These are phyloP conservation scores for Biscogniauxia mediterranea DNA, from an alignment of 2,329 filamentous ascomycete species.

Conservation along the genomic window DNA sequence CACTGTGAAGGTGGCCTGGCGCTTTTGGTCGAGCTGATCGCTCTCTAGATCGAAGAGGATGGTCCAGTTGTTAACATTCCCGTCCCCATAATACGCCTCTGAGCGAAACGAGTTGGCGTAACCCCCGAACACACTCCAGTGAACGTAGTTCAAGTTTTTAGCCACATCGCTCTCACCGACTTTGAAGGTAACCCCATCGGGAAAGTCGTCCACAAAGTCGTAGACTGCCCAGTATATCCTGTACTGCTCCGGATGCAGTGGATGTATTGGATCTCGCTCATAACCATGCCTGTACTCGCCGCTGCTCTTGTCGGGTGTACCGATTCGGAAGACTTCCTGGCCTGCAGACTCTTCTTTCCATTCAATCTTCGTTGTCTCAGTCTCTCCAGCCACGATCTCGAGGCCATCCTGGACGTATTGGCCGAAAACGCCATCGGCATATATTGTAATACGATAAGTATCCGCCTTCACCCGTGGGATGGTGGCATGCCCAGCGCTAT, in stretches of 20 bases:
- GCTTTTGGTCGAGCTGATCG: conserved; percentile 40
- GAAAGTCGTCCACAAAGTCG: conserved; percentile 60
- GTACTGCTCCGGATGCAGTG: conserved; percentile 48
- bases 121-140: conserved; percentile 63
- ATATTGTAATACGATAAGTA: conserved; percentile 61
- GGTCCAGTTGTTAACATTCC: conserved; percentile 59
- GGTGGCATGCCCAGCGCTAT: conserved; percentile 43
- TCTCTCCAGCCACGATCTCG: conserved; percentile 40
- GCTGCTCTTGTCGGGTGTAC: conserved; percentile 58
- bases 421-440: conserved; percentile 61
- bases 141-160: conserved; percentile 60
- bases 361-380: conserved; percentile 37
- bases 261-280: conserved; percentile 37
- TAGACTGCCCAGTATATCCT: conserved; percentile 60
- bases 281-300: conserved; percentile 61
- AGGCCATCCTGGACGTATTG: conserved; percentile 54
- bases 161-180: conserved; percentile 51
- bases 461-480: conserved; percentile 57
- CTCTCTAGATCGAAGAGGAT: conserved; percentile 49
- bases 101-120: conserved; percentile 47
- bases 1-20: conserved; percentile 57
- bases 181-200: conserved; percentile 54
- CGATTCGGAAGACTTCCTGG: conserved; percentile 59
- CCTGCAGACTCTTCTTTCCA: conserved; percentile 47
- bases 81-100: conserved; percentile 40